A percentile compares a stretch with the other conserved stretches of the same genome.
Conservation (phyloP, 805 yeast species). For the Candida ipomoeae region DNA sequence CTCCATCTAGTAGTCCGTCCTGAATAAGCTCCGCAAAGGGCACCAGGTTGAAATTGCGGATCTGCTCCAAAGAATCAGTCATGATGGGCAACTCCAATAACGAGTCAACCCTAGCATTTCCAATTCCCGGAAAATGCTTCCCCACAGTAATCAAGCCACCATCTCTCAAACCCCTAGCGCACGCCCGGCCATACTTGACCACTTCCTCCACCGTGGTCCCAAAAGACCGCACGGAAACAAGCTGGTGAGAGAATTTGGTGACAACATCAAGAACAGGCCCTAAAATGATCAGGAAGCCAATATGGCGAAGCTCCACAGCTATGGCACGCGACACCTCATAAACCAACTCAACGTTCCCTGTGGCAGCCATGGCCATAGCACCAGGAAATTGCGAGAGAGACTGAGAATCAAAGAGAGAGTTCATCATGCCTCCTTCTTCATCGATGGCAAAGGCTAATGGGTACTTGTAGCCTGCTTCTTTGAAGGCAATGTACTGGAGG, state of each 20-base stretch:
- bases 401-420: constrained; percentile 50
- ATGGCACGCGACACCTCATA: constrained; percentile 51
- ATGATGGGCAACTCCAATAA: constrained; percentile 56
- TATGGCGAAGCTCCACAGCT: constrained; percentile 48
- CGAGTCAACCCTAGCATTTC: constrained; percentile 56
- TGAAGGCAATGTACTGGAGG: constrained; percentile 50
- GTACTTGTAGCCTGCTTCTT: constrained; percentile 43
- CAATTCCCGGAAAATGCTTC: constrained; percentile 66
- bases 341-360: constrained; percentile 46
- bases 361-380: constrained; percentile 60
- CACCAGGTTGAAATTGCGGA: constrained; percentile 44
- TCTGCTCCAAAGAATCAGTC: constrained; percentile 50
- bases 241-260: constrained; percentile 50
- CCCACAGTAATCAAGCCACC: constrained; percentile 56
- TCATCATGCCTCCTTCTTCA: constrained; percentile 63
- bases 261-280: constrained; percentile 65
- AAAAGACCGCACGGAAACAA: constrained; percentile 58
- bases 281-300: constrained; percentile 52
- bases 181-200: constrained; percentile 48
- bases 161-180: constrained; percentile 48
- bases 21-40: constrained; percentile 50
- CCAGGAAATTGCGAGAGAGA: constrained; percentile 57
- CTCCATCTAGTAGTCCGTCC: constrained; percentile 46
- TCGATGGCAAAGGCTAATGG: constrained; percentile 58
- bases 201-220: constrained; percentile 61